Conservation (phyloP, 441 rosid species). For the Eruca vesicaria region DNA sequence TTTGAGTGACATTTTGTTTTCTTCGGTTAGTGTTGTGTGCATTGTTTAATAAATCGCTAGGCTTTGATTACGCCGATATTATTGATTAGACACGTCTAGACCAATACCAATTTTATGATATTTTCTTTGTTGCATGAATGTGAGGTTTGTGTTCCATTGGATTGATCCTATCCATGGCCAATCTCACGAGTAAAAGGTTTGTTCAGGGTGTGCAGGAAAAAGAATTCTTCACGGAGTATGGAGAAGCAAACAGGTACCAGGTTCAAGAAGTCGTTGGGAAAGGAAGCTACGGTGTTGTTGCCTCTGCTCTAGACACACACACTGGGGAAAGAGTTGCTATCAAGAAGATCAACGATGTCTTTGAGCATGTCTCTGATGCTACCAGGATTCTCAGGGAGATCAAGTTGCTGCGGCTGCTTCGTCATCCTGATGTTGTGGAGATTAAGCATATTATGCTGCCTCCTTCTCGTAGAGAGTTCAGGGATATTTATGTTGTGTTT, state of each 20-base stretch:
- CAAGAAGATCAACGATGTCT: constrained; percentile 94
- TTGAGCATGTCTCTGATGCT: constrained; percentile 98
- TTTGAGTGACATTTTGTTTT: background rate
- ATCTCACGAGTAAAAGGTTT: background rate
- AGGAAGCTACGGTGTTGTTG: constrained; percentile 98
- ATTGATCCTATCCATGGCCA: background rate
- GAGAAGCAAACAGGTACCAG: constrained; percentile 86
- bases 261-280: constrained; percentile 92
- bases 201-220: constrained; percentile 56
- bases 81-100: no score
- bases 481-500: constrained; percentile 89
- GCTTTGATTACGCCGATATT: no score
- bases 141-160: background rate
- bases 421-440: constrained; percentile 90
- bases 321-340: constrained; percentile 91
- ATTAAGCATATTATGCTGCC: constrained; percentile 97
- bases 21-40: background rate
- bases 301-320: constrained; percentile 81
- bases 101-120: no score
- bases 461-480: constrained; percentile 88
- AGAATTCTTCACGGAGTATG: constrained; percentile 97
- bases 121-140: no score
- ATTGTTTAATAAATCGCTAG: background rate
- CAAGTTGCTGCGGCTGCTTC: constrained; percentile 83
- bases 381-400: constrained; percentile 93